phyloP scores from a whole-genome alignment of 305 asterid species.

The Fraxinus paxiana region DNA sequence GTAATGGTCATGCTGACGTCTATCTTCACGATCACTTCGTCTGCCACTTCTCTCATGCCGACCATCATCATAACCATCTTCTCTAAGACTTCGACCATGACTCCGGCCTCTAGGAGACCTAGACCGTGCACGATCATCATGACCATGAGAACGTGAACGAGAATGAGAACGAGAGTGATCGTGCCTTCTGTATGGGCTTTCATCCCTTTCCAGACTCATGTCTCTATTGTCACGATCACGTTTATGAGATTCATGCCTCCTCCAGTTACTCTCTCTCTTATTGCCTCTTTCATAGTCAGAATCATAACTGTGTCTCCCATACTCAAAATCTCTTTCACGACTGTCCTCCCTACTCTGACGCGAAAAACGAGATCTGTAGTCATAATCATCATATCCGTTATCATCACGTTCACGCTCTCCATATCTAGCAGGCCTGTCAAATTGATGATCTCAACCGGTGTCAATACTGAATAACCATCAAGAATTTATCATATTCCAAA shows the following conservation, averaged over 20 bases:
- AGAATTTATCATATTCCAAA: constrained; percentile 24
- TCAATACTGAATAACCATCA: constrained; percentile 35
- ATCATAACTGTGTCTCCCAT: constrained; percentile 76
- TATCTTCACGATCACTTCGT: constrained; percentile 78
- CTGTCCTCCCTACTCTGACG: constrained; percentile 70
- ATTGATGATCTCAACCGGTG: constrained; percentile 38
- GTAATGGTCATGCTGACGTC: constrained; percentile 53
- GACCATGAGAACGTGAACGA: constrained; percentile 70
- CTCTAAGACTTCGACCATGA: constrained; percentile 76
- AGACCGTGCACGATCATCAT: constrained; percentile 69
- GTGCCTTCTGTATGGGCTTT: constrained; percentile 62
- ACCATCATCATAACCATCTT: constrained; percentile 76
- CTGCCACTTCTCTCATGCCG: constrained; percentile 66
- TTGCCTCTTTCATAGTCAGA: constrained; percentile 81
- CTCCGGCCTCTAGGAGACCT: constrained; percentile 90
- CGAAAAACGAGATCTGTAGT: constrained; percentile 57
- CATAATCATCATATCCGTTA: constrained; percentile 81
- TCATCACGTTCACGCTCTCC: constrained; percentile 78
- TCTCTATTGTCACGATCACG: constrained; percentile 76
- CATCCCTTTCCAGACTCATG: constrained; percentile 74
- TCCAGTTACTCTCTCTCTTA: constrained; percentile 75
- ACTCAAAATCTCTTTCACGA: constrained; percentile 77
- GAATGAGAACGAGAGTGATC: constrained; percentile 66
- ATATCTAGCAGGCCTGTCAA: constrained; percentile 74
- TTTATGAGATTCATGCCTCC: constrained; percentile 77